These are phyloP conservation scores for Arachnomyces sp. DNA, from an alignment of 2,329 filamentous ascomycete species.

Conservation along the genomic window DNA sequence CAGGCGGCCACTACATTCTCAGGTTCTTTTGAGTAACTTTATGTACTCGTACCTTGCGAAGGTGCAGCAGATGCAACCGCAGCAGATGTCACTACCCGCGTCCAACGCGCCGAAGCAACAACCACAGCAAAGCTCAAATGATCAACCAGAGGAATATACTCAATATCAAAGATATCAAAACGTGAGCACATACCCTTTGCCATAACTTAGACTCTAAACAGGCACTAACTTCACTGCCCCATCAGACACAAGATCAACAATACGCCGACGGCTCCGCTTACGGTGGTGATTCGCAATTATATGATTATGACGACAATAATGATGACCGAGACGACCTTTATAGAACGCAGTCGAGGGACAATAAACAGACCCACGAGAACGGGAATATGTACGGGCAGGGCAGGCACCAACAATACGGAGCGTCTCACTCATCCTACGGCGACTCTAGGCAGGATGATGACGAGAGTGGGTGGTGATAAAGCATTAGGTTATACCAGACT, in stretches of 20 bases:
- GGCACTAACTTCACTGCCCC: neutral
- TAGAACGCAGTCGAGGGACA: slow-evolving; percentile 28
- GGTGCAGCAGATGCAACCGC: slow-evolving; percentile 94
- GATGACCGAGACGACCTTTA: slow-evolving; percentile 33
- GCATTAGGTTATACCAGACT: neutral
- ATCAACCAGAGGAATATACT: slow-evolving; percentile 34
- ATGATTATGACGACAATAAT: slow-evolving; percentile 41
- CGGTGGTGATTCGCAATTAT: slow-evolving; percentile 45
- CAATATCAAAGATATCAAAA: slow-evolving; percentile 42
- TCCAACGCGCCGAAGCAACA: slow-evolving; percentile 60
- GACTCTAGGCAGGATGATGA: slow-evolving; percentile 39
- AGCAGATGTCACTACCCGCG: slow-evolving; percentile 83
- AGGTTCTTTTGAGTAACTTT: slow-evolving; percentile 95
- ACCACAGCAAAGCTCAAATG: slow-evolving; percentile 23
- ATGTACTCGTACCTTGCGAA: slow-evolving; percentile 99
- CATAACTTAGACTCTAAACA: neutral
- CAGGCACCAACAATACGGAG: slow-evolving; percentile 28
- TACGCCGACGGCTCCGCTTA: slow-evolving; percentile 38
- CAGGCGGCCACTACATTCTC: slow-evolving; percentile 79
- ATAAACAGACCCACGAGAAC: slow-evolving; percentile 32
- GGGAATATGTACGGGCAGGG: slow-evolving; percentile 27
- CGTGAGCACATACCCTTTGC: slow-evolving; percentile 22
- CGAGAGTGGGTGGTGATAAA: slow-evolving; percentile 43
- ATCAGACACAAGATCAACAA: slow-evolving; percentile 21
- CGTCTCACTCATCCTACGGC: slow-evolving; percentile 28